Evolutionary conservation across 495 filamentous ascomycete genomes (phyloP).

Genomic region (Daldinia grandis): DNA sequence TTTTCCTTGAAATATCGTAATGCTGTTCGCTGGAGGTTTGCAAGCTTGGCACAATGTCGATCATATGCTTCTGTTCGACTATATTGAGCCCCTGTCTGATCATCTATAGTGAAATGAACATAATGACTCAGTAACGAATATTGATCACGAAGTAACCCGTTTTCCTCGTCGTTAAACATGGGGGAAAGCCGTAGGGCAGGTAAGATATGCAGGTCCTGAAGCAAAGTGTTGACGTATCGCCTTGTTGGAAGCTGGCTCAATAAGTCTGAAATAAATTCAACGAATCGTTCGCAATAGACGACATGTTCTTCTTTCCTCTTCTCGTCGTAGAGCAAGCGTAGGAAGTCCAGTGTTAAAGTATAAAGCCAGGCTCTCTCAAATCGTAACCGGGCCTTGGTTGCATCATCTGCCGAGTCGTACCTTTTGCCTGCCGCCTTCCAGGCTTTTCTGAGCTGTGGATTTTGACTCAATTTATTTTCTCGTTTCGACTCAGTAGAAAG

Average conservation of each 20-base stretch:
- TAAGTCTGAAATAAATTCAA: constrained; percentile 90
- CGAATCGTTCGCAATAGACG: constrained; percentile 88
- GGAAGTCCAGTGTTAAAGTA: constrained; percentile 83
- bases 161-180: constrained; percentile 75
- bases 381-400: constrained; percentile 75
- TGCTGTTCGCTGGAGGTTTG: constrained; percentile 80
- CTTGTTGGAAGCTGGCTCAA: constrained; percentile 93
- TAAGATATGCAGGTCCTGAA: constrained; percentile 91
- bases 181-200: constrained; percentile 82
- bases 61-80: constrained; percentile 78
- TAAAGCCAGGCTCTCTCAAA: constrained; percentile 97
- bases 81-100: constrained; percentile 82
- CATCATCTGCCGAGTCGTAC: constrained; percentile 87
- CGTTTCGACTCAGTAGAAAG: constrained; percentile 74
- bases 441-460: constrained; percentile 77
- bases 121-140: constrained; percentile 83
- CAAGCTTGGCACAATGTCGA: constrained; percentile 75
- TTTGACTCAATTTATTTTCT: constrained; percentile 72
- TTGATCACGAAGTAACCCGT: constrained; percentile 83
- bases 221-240: constrained; percentile 88
- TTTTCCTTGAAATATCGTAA: constrained; percentile 90
- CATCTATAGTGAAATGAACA: constrained; percentile 87
- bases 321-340: constrained; percentile 72
- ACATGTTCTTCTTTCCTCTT: constrained; percentile 67
- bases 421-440: constrained; percentile 90